These are phyloP conservation scores for Gleditsia sinensis DNA, from an alignment of 306 rosid species.

Conservation along the genomic window DNA sequence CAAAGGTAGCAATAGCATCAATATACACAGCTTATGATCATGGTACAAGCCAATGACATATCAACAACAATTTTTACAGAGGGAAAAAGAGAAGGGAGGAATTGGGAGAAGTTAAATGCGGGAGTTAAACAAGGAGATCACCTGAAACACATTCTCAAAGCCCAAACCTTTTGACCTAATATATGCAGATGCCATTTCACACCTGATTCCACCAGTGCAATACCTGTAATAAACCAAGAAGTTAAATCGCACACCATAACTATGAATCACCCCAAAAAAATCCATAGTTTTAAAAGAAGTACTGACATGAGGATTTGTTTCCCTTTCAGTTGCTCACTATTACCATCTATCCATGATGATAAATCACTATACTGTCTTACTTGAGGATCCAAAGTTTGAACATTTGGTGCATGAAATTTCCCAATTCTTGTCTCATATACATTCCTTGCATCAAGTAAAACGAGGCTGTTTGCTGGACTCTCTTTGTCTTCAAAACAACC, in stretches of 20 bases:
- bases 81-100: not conserved
- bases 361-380: slow-evolving; percentile 93
- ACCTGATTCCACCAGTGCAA: slow-evolving; percentile 96
- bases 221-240: slow-evolving; percentile 63
- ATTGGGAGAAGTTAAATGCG: not conserved
- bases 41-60: slow-evolving; percentile 3
- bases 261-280: not conserved
- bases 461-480: slow-evolving; percentile 38
- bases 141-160: slow-evolving; percentile 93
- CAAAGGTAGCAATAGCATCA: not conserved
- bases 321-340: slow-evolving; percentile 64
- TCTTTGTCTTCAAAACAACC: slow-evolving; percentile 50
- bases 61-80: not conserved
- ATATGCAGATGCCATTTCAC: slow-evolving; percentile 99
- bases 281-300: not conserved
- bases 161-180: slow-evolving; percentile 88
- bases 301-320: slow-evolving; percentile 81
- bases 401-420: slow-evolving; percentile 70
- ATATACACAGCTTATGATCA: slow-evolving; percentile 7
- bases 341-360: slow-evolving; percentile 84
- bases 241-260: slow-evolving; percentile 4
- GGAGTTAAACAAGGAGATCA: slow-evolving; percentile 31
- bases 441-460: slow-evolving; percentile 90
- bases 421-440: slow-evolving; percentile 94
- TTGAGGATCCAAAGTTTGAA: slow-evolving; percentile 76